phyloP scores from a whole-genome alignment of 352 stramenopile species.

The Thraustotheca clavata region DNA sequence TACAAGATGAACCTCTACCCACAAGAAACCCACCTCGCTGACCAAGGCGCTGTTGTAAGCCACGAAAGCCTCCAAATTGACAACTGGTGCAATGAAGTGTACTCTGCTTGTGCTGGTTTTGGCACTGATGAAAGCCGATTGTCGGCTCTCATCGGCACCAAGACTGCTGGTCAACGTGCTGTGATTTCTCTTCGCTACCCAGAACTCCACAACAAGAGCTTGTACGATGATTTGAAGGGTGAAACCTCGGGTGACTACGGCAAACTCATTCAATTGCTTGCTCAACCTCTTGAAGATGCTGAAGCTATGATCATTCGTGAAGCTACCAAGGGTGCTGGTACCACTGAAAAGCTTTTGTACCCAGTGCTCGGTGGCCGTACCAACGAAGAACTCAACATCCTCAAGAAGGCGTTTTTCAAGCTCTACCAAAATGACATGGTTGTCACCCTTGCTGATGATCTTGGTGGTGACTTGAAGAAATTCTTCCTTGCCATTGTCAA shows the following conservation, averaged over 20 bases:
- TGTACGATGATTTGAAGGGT: conserved; percentile 52
- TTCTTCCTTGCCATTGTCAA: conserved; percentile 61
- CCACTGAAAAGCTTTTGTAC: conserved; percentile 64
- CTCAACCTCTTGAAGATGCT: conserved; percentile 43
- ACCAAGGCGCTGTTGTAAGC: conserved; percentile 35
- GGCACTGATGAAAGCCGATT: conserved; percentile 52
- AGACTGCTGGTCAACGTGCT: conserved; percentile 49
- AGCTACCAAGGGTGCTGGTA: conserved; percentile 59
- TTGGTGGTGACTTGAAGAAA: conserved; percentile 66
- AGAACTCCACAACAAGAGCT: conserved; percentile 41
- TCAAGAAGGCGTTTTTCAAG: conserved; percentile 75
- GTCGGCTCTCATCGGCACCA: conserved; percentile 37
- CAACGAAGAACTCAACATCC: conserved; percentile 60
- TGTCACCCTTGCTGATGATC: conserved; percentile 44
- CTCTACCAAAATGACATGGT: conserved; percentile 49
- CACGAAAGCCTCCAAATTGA: conserved; percentile 43
- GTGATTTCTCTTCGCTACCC: conserved; percentile 59
- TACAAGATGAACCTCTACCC: conserved; percentile 70
- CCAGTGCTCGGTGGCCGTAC: conserved; percentile 42
- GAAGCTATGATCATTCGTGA: conserved; percentile 53
- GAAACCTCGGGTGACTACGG: conserved; percentile 58
- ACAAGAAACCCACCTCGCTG: conserved; percentile 48
- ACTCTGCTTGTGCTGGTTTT: conserved; percentile 54
- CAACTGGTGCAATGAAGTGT: conserved; percentile 39
- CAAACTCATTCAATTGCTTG: conserved; percentile 50